A percentile compares a stretch with the other conserved stretches of the same genome.
Evolutionary conservation across 2,329 filamentous ascomycete genomes (phyloP).

Genomic region (Fusarium beomiforme): DNA sequence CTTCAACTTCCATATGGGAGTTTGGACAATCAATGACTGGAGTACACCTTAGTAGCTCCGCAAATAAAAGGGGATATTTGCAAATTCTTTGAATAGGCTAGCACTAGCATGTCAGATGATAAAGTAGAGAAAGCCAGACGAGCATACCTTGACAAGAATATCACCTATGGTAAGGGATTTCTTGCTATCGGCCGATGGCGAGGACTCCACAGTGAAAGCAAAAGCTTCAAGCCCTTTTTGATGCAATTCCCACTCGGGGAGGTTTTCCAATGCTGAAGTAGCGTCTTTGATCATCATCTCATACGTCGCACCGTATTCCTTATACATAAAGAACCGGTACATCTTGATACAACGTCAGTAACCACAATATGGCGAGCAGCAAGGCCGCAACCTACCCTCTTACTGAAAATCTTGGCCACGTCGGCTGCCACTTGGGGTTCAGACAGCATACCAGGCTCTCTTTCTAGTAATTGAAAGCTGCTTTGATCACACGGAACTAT

Average conservation of each 20-base stretch:
- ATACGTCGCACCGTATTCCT: slow-evolving; percentile 92
- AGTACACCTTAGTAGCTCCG: slow-evolving; percentile 83
- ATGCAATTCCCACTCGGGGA: slow-evolving; percentile 80
- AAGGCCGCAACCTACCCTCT: slow-evolving; percentile 57
- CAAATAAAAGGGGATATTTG: slow-evolving; percentile 88
- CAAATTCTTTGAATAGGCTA: slow-evolving; percentile 93
- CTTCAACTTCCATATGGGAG: slow-evolving; percentile 82
- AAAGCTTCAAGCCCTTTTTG: slow-evolving; percentile 88
- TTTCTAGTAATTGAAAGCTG: slow-evolving; percentile 55
- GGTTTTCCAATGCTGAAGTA: slow-evolving; percentile 71
- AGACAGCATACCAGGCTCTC: slow-evolving; percentile 62
- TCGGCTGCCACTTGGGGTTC: slow-evolving; percentile 69
- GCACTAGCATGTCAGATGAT: neutral
- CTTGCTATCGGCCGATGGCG: slow-evolving; percentile 68
- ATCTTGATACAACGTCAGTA: slow-evolving; percentile 62
- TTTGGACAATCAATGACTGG: slow-evolving; percentile 86
- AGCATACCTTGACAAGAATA: slow-evolving; percentile 83
- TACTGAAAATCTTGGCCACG: slow-evolving; percentile 69
- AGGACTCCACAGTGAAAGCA: slow-evolving; percentile 77
- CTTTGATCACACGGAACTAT: slow-evolving; percentile 55
- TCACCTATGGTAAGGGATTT: slow-evolving; percentile 87
- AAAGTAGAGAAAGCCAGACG: neutral
- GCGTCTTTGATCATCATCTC: slow-evolving; percentile 85
- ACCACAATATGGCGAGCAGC: neutral
- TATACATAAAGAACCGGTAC: slow-evolving; percentile 84